Conservation (phyloP, 2,329 filamentous ascomycete genomes). For the Metarhizium album region DNA sequence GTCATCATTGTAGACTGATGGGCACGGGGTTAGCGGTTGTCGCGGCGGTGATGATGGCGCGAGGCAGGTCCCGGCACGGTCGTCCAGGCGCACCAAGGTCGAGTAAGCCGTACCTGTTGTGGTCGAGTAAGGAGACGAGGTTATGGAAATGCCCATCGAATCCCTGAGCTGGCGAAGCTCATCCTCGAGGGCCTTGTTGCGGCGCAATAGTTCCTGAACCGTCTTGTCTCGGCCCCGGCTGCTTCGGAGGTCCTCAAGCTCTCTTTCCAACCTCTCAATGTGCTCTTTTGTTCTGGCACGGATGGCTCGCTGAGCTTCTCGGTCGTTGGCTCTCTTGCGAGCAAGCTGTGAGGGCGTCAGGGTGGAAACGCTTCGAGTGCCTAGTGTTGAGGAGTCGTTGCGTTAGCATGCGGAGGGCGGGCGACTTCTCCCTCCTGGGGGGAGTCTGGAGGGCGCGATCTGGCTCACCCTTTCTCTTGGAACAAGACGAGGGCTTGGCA, state of each 20-base stretch:
- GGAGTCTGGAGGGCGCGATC: not conserved
- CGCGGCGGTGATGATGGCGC: not conserved
- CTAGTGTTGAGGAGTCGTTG: slow-evolving; percentile 17
- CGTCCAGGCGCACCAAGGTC: slow-evolving; percentile 6
- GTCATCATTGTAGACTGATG: slow-evolving; percentile 31
- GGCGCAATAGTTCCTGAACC: slow-evolving; percentile 39
- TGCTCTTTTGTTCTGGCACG: slow-evolving; percentile 77
- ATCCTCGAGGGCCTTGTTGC: slow-evolving; percentile 43
- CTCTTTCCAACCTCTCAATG: slow-evolving; percentile 67
- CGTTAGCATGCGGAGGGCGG: not conserved
- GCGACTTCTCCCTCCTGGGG: too few relatives aligned
- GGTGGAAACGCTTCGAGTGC: slow-evolving; percentile 70
- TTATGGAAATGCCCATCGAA: slow-evolving; percentile 31
- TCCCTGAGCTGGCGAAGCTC: slow-evolving; percentile 37
- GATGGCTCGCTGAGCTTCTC: slow-evolving; percentile 81
- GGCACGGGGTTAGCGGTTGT: slow-evolving; percentile 12
- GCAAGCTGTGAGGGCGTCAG: slow-evolving; percentile 81
- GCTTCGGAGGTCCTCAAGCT: slow-evolving; percentile 59
- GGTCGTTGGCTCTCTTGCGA: slow-evolving; percentile 84
- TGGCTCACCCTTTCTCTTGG: slow-evolving; percentile 36
- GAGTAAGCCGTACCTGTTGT: slow-evolving; percentile 25
- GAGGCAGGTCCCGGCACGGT: slow-evolving; percentile 6
- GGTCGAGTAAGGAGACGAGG: slow-evolving; percentile 28
- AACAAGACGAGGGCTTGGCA: slow-evolving; percentile 21
- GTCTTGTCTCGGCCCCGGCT: slow-evolving; percentile 36